Evolutionary conservation across 495 filamentous ascomycete species (phyloP).

Genomic region (Aspergillus incahuasiensis): DNA sequence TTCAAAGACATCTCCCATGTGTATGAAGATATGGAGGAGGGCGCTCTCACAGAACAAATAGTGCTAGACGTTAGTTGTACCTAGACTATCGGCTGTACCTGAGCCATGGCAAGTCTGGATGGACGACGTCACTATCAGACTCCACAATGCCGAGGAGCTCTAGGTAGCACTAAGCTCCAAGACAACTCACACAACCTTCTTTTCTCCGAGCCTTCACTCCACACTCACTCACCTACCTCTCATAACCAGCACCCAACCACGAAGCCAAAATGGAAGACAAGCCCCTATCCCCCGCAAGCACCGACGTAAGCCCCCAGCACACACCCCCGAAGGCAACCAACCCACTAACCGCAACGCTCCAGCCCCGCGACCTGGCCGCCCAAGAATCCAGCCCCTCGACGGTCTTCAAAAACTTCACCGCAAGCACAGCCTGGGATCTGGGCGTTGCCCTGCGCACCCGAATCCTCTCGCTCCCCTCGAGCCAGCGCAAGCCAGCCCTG

Average conservation of each 20-base stretch:
- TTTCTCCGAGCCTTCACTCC: not conserved
- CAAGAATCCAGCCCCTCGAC: slow-evolving; percentile 48
- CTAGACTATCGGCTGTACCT: not conserved
- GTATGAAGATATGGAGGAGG: slow-evolving; percentile 46
- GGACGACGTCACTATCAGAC: slow-evolving; percentile 3
- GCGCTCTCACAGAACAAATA: slow-evolving; percentile 36
- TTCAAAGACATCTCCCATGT: slow-evolving; percentile 42
- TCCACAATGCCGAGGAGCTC: not conserved
- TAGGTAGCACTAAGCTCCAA: not conserved
- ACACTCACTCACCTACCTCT: not conserved
- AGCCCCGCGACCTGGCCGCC: slow-evolving; percentile 46
- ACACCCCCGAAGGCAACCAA: not conserved
- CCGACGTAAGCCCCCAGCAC: slow-evolving; percentile 26
- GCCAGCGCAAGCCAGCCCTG: slow-evolving; percentile 47
- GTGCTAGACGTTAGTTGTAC: slow-evolving; percentile 26
- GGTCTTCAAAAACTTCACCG: slow-evolving; percentile 58
- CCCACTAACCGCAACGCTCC: not conserved
- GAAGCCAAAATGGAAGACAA: slow-evolving; percentile 24
- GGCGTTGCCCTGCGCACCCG: slow-evolving; percentile 59
- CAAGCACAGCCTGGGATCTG: slow-evolving; percentile 61
- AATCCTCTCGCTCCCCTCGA: slow-evolving; percentile 49
- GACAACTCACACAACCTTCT: not conserved
- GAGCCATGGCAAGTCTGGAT: not conserved
- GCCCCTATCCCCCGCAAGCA: slow-evolving; percentile 35
- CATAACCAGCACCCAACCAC: not conserved